A percentile compares a stretch with the other conserved stretches of the same genome.
Conservation (phyloP, 2,329 filamentous ascomycete species). For the Aspergillus tubingensis region DNA sequence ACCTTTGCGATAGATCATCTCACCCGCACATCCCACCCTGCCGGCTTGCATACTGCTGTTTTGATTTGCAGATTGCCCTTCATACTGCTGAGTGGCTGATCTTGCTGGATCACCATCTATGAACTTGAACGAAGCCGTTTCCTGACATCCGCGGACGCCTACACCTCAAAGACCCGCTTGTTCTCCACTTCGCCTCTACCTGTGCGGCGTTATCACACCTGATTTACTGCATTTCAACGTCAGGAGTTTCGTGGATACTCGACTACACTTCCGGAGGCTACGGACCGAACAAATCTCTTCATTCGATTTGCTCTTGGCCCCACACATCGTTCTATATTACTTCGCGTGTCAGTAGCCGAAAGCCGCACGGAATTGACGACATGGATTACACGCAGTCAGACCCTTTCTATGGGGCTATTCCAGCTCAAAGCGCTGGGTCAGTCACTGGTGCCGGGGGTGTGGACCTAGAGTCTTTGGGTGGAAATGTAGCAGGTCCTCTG, state of each 20-base stretch:
- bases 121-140: background rate
- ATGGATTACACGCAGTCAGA: constrained; percentile 34
- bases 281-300: background rate
- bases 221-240: background rate
- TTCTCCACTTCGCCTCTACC: background rate
- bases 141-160: background rate
- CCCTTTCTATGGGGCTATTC: constrained; percentile 25
- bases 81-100: background rate
- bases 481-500: constrained; percentile 11
- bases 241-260: background rate
- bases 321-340: background rate
- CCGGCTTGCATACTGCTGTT: background rate
- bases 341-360: background rate
- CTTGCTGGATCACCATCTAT: too few relatives aligned
- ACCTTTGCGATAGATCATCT: constrained; percentile 3
- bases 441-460: constrained; percentile 3
- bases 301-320: too few relatives aligned
- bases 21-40: background rate
- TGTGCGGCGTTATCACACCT: background rate
- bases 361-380: constrained; percentile 1
- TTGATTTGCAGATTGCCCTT: background rate
- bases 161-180: background rate
- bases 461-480: constrained; percentile 9
- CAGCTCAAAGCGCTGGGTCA: constrained; percentile 16
- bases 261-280: background rate